These are phyloP conservation scores for Salix suchowensis DNA, from an alignment of 345 rosid genomes.

Conservation along the genomic window DNA sequence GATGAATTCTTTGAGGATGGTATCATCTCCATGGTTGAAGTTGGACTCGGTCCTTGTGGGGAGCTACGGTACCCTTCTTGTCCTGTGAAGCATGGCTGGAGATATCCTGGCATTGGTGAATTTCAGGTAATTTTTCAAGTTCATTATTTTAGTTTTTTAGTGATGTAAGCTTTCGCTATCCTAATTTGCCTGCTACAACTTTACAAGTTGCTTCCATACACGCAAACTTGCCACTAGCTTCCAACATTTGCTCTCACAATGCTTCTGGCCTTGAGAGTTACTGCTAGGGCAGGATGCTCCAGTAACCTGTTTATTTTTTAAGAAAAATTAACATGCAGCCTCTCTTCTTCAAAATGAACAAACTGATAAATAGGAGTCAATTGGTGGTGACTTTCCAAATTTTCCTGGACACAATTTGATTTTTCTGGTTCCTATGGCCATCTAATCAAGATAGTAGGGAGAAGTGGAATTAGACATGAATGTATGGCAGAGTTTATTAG, in stretches of 20 bases:
- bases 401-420: neutral
- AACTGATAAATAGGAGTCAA: neutral
- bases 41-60: conserved; percentile 97
- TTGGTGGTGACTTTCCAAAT: neutral
- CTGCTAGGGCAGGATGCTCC: neutral
- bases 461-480: neutral
- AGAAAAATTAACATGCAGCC: neutral
- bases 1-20: conserved; percentile 64
- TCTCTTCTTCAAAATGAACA: neutral
- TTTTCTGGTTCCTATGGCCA: neutral
- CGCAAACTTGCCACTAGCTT: neutral
- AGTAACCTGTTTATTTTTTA: neutral
- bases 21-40: conserved; percentile 69
- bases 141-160: conserved; percentile 8
- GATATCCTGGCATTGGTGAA: conserved; percentile 97
- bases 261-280: neutral
- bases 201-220: neutral
- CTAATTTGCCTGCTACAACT: neutral
- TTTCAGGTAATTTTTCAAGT: conserved; percentile 59
- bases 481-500: neutral
- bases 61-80: conserved; percentile 90
- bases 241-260: neutral
- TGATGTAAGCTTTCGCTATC: conserved; percentile 1
- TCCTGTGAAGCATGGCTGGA: conserved; percentile 98
- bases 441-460: neutral